A percentile compares a stretch with the other conserved stretches of the same genome.
These are phyloP conservation scores for Aspergillus diversus DNA, from an alignment of 495 filamentous ascomycete genomes.

Conservation along the genomic window DNA sequence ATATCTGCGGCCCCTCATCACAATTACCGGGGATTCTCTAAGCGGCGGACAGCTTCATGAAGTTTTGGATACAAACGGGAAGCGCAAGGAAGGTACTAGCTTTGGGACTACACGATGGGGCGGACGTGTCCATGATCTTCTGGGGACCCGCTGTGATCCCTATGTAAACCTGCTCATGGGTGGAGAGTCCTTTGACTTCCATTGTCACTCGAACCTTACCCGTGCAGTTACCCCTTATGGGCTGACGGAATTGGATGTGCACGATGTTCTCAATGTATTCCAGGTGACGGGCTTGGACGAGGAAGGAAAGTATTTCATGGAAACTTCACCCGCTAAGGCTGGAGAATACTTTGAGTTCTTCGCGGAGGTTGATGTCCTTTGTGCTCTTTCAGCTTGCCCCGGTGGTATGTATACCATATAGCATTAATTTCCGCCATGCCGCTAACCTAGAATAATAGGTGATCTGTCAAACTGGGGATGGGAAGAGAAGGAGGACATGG, in stretches of 20 bases:
- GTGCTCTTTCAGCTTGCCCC: conserved; percentile 68
- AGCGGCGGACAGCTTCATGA: conserved; percentile 57
- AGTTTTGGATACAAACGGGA: conserved; percentile 41
- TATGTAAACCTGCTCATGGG: conserved; percentile 74
- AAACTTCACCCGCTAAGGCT: conserved; percentile 65
- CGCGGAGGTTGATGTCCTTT: conserved; percentile 73
- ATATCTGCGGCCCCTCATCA: conserved; percentile 73
- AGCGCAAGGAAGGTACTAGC: conserved; percentile 36
- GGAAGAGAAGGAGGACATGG: conserved; percentile 66
- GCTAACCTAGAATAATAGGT: conserved; percentile 52
- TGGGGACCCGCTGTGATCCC: conserved; percentile 78
- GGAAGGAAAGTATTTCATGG: conserved; percentile 78
- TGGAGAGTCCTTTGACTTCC: conserved; percentile 72
- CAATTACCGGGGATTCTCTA: conserved; percentile 72
- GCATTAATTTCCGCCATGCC: background rate
- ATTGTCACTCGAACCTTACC: conserved; percentile 81
- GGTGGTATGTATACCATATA: conserved; percentile 42
- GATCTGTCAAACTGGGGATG: conserved; percentile 79
- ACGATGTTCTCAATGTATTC: conserved; percentile 83
- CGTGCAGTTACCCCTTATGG: conserved; percentile 70
- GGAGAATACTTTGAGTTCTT: conserved; percentile 78
- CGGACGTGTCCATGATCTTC: conserved; percentile 68
- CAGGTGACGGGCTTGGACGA: conserved; percentile 76
- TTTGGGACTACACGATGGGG: conserved; percentile 51
- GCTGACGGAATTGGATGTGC: conserved; percentile 71